These are phyloP conservation scores for Penicillium odoratum DNA, from an alignment of 495 filamentous ascomycete species.

Conservation along the genomic window DNA sequence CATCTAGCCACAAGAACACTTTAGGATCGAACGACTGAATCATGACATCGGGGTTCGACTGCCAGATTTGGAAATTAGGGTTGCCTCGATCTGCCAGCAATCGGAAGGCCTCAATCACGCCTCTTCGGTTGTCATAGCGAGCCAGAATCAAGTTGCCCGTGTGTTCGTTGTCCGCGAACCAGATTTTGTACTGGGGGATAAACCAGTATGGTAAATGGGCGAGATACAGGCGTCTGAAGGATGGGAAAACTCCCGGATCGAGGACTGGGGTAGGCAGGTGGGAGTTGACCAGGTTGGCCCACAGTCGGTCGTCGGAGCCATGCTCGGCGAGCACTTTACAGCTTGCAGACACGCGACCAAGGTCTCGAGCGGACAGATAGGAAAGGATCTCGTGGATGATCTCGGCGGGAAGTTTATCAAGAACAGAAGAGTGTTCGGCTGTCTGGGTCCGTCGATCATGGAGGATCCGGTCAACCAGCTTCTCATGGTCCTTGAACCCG, in stretches of 20 bases:
- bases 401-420: conserved; percentile 61
- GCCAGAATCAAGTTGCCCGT: conserved; percentile 71
- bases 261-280: conserved; percentile 53
- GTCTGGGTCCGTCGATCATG: conserved; percentile 6
- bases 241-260: conserved; percentile 55
- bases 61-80: conserved; percentile 59
- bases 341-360: conserved; percentile 53
- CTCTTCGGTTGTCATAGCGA: conserved; percentile 68
- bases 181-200: conserved; percentile 73
- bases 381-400: conserved; percentile 61
- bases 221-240: conserved; percentile 67
- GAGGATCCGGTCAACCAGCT: conserved; percentile 15
- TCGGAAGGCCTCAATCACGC: conserved; percentile 80
- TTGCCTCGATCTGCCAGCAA: conserved; percentile 61
- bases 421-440: conserved; percentile 9
- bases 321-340: conserved; percentile 55
- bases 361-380: conserved; percentile 58
- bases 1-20: conserved; percentile 67
- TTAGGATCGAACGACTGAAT: conserved; percentile 72
- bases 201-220: conserved; percentile 84
- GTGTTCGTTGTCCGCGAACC: conserved; percentile 74
- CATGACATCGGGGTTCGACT: conserved; percentile 63
- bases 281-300: conserved; percentile 61
- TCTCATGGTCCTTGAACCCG: conserved; percentile 1
- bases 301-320: conserved; percentile 57